Evolutionary conservation across 2,329 filamentous ascomycete genomes (phyloP).

Genomic region (Calycina herbarum): DNA sequence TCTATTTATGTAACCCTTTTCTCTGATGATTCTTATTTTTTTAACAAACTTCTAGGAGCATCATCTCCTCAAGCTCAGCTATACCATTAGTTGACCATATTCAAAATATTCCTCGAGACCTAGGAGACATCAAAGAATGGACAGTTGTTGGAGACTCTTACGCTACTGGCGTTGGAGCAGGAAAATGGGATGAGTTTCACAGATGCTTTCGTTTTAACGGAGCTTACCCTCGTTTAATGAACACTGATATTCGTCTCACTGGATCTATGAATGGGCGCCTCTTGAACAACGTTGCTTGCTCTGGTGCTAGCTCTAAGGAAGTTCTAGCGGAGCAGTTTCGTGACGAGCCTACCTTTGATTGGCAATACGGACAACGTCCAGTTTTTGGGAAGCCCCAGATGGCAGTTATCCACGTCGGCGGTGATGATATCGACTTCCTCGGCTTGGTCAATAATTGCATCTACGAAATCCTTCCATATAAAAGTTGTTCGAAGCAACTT

Average conservation of each 20-base stretch:
- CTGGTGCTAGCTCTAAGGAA: conserved; percentile 10
- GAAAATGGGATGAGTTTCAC: conserved; percentile 8
- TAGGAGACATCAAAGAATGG: conserved; percentile 8
- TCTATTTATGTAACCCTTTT: too few relatives aligned
- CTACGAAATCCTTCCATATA: background rate
- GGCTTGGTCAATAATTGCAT: conserved; percentile 13
- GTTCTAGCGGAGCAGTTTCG: conserved; percentile 10
- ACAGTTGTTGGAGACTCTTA: conserved; percentile 16
- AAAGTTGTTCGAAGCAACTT: too few relatives aligned
- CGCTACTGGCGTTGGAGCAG: conserved; percentile 13
- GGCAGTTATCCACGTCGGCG: conserved; percentile 8
- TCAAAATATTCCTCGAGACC: too few relatives aligned
- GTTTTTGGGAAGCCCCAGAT: conserved; percentile 4
- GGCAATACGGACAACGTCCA: conserved; percentile 8
- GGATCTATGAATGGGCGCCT: background rate
- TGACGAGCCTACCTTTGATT: background rate
- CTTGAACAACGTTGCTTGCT: conserved; percentile 16
- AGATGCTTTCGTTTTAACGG: conserved; percentile 14
- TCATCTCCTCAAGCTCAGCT: too few relatives aligned
- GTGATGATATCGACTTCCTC: conserved; percentile 14
- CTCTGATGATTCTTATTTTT: too few relatives aligned
- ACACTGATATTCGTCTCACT: conserved; percentile 2
- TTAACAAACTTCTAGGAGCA: too few relatives aligned
- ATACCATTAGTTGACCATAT: too few relatives aligned
- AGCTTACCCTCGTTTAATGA: conserved; percentile 11